Evolutionary conservation across 371 early-diverging fungal genomes (phyloP).

Genomic region (Actinomortierella ambigua): DNA sequence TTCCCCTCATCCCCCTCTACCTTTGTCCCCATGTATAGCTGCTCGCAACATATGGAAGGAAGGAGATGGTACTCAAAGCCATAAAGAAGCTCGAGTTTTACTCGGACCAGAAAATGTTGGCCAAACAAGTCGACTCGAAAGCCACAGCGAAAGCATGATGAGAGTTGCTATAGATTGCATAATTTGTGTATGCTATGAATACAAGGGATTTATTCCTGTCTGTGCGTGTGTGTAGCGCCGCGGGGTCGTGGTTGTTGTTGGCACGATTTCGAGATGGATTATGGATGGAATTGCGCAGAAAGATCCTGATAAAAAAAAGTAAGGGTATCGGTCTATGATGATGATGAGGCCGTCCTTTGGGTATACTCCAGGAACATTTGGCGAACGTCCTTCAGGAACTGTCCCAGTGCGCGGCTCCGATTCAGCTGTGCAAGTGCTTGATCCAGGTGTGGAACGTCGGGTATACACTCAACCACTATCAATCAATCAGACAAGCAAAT

Average conservation of each 20-base stretch:
- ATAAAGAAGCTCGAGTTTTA: slow-evolving; percentile 18
- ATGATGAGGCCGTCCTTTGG: slow-evolving; percentile 9
- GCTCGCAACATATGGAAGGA: slow-evolving; percentile 15
- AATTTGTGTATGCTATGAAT: too few species aligned
- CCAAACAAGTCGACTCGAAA: too few species aligned
- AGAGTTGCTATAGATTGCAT: too few species aligned
- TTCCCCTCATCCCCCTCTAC: neutral
- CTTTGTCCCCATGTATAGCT: slow-evolving; percentile 9
- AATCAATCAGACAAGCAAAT: neutral
- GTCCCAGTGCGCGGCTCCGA: slow-evolving; percentile 32
- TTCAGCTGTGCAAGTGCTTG: slow-evolving; percentile 21
- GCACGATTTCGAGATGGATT: too few species aligned
- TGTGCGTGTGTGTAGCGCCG: too few species aligned
- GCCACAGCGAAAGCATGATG: too few species aligned
- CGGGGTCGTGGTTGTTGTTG: too few species aligned
- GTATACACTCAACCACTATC: slow-evolving; percentile 32
- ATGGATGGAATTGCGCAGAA: too few species aligned
- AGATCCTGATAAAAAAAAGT: too few species aligned
- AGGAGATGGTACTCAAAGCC: slow-evolving; percentile 3
- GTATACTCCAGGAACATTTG: slow-evolving; percentile 24
- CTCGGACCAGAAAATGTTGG: slow-evolving; percentile 23
- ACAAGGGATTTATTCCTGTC: too few species aligned
- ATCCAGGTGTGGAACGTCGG: slow-evolving; percentile 21
- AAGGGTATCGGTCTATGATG: too few species aligned
- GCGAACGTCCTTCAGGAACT: slow-evolving; percentile 33